Conservation (phyloP, 768 basidiomycete species). For the Pholiota conissans region DNA sequence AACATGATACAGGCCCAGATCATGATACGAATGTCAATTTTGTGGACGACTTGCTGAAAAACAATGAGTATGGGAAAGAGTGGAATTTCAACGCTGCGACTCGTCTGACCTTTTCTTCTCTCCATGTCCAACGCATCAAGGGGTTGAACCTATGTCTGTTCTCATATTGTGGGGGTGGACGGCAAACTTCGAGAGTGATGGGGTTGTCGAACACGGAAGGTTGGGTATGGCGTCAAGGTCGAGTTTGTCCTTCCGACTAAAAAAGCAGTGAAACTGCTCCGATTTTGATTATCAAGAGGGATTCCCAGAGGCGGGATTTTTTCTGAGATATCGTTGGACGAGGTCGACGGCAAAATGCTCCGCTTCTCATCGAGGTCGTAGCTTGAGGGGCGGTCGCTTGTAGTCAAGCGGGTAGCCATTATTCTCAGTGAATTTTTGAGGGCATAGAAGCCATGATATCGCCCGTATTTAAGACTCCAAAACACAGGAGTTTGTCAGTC, state of each 20-base stretch:
- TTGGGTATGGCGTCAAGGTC: slow-evolving; percentile 57
- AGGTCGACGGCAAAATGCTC: neutral
- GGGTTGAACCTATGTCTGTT: slow-evolving; percentile 67
- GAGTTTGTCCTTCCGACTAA: slow-evolving; percentile 3
- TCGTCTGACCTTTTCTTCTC: slow-evolving; percentile 54
- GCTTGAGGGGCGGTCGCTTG: neutral
- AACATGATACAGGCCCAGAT: slow-evolving; percentile 66
- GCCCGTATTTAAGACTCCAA: neutral
- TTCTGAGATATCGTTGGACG: neutral
- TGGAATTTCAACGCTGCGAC: neutral
- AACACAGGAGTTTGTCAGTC: neutral
- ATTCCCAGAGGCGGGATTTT: neutral
- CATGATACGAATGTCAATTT: slow-evolving; percentile 60
- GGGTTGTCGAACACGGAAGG: slow-evolving; percentile 66
- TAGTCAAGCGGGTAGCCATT: neutral
- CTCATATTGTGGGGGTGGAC: slow-evolving; percentile 55
- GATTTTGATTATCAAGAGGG: neutral
- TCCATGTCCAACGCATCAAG: slow-evolving; percentile 66
- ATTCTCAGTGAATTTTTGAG: neutral
- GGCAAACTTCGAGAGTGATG: slow-evolving; percentile 44
- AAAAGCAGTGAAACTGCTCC: neutral
- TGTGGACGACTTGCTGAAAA: slow-evolving; percentile 47
- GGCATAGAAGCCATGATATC: neutral
- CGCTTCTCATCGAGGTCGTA: neutral
- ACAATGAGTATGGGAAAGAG: neutral